These are phyloP conservation scores for Artomyces pyxidatus DNA, from an alignment of 768 basidiomycete genomes.

Conservation along the genomic window DNA sequence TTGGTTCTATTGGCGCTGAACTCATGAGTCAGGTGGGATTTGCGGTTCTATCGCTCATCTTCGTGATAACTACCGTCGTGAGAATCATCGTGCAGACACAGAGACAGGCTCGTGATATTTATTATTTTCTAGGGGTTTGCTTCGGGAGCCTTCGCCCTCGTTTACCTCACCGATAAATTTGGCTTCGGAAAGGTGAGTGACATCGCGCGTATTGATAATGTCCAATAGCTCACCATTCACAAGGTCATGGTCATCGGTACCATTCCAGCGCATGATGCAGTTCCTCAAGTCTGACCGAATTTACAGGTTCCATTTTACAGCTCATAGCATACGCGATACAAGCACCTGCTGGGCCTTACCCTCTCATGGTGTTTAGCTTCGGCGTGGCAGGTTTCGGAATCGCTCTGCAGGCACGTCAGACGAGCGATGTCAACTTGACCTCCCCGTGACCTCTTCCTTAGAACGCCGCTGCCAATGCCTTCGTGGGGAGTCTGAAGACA, in stretches of 20 bases:
- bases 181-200: constrained; percentile 36
- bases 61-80: constrained; percentile 11
- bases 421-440: background rate
- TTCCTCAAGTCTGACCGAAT: too few relatives aligned
- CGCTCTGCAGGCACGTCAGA: constrained; percentile 38
- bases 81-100: background rate
- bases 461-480: constrained; percentile 43
- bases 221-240: background rate
- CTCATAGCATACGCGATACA: constrained; percentile 27
- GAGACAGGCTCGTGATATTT: background rate
- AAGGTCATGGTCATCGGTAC: background rate
- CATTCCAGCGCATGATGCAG: too few relatives aligned
- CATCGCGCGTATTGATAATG: background rate
- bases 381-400: constrained; percentile 36
- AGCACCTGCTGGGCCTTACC: constrained; percentile 37
- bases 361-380: constrained; percentile 34
- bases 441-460: constrained; percentile 10
- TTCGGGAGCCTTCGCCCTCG: constrained; percentile 31
- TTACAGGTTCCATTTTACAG: constrained; percentile 23
- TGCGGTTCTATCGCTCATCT: constrained; percentile 15
- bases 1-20: background rate
- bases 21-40: constrained; percentile 6
- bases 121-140: constrained; percentile 31
- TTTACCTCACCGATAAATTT: constrained; percentile 28
- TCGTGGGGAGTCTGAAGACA: constrained; percentile 32